Conservation (phyloP, 2,329 filamentous ascomycete species). For the Diaporthe longicolla region DNA sequence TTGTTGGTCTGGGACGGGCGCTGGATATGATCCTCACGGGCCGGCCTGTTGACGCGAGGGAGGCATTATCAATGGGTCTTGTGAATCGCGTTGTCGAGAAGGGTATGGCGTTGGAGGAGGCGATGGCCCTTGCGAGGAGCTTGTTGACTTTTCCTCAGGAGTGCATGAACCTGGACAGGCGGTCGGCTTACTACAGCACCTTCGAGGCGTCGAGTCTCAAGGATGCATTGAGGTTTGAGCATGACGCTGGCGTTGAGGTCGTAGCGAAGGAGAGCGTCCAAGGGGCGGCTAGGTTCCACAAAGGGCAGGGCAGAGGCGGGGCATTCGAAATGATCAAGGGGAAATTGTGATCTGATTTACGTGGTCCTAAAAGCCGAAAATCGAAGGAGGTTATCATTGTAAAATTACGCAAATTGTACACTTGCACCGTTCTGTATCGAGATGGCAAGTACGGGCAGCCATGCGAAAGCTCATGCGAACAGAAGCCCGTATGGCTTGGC, state of each 20-base stretch:
- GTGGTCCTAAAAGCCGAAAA: too few species aligned
- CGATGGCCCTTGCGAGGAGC: conserved; percentile 60
- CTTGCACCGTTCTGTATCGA: too few species aligned
- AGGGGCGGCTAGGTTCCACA: conserved; percentile 22
- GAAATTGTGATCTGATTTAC: not conserved
- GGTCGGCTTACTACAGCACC: conserved; percentile 63
- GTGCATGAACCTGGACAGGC: conserved; percentile 66
- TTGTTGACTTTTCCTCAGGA: conserved; percentile 64
- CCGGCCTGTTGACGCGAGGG: conserved; percentile 60
- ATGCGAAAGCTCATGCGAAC: not conserved
- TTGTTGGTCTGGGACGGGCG: conserved; percentile 66
- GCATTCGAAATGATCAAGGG: conserved; percentile 9
- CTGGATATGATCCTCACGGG: conserved; percentile 72
- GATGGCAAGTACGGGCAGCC: too few species aligned
- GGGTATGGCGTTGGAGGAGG: conserved; percentile 64
- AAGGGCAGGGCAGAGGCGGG: conserved; percentile 23
- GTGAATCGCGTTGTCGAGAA: conserved; percentile 66
- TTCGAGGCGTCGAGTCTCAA: conserved; percentile 63
- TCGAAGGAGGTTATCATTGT: not conserved
- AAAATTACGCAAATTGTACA: too few species aligned
- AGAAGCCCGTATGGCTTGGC: not conserved
- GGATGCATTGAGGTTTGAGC: conserved; percentile 65
- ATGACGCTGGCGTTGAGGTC: conserved; percentile 58
- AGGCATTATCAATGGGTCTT: conserved; percentile 66
- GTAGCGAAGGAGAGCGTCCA: conserved; percentile 58